phyloP scores from a whole-genome alignment of 345 rosid species.

The Eucalyptus shirleyi region DNA sequence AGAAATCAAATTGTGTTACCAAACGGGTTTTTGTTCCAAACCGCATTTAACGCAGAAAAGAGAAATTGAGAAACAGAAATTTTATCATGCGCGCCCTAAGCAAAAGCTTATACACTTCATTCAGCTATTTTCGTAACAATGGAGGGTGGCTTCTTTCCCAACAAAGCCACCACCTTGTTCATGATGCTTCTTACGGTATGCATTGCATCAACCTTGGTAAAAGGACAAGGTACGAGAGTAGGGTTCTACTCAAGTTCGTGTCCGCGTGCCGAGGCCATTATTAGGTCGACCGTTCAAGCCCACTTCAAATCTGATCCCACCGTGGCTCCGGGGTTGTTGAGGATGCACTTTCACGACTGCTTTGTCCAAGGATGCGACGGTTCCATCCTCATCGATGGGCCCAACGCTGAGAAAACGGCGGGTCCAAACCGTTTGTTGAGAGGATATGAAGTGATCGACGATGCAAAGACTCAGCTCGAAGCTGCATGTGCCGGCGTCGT shows the following conservation, averaged over 20 bases:
- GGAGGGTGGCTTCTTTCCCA: not conserved
- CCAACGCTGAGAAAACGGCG: slow-evolving; percentile 27
- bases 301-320: slow-evolving; percentile 13
- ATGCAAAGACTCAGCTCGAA: slow-evolving; percentile 42
- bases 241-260: slow-evolving; percentile 36
- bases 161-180: not conserved
- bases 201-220: not conserved
- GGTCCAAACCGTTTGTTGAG: slow-evolving; percentile 9
- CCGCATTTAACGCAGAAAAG: too few relatives aligned
- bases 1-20: too few relatives aligned
- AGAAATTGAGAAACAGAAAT: too few relatives aligned
- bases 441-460: slow-evolving; percentile 37
- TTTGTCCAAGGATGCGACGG: slow-evolving; percentile 47
- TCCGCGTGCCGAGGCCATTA: slow-evolving; percentile 22
- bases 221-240: slow-evolving; percentile 10
- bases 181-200: not conserved
- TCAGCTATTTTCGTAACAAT: not conserved
- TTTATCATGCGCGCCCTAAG: too few relatives aligned
- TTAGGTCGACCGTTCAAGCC: slow-evolving; percentile 14
- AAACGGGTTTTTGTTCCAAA: too few relatives aligned
- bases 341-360: slow-evolving; percentile 49
- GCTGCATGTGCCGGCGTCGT: slow-evolving; percentile 37
- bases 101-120: not conserved
- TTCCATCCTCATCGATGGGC: slow-evolving; percentile 30
- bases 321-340: slow-evolving; percentile 32